Evolutionary conservation across 345 rosid species (phyloP), one percentile per base, ranked within the genome.

Genomic region (Salix arbutifolia): DNA sequence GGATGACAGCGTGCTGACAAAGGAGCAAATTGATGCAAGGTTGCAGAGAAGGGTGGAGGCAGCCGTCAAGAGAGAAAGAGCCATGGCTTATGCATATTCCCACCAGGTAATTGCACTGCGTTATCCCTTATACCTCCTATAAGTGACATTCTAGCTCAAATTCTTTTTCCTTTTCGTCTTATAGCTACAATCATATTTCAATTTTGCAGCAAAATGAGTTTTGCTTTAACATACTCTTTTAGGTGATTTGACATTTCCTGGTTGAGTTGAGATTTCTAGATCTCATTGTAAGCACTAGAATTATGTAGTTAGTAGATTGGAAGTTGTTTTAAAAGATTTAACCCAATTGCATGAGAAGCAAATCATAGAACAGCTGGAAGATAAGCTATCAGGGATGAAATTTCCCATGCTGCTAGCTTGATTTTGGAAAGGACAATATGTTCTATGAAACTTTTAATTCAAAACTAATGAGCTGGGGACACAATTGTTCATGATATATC

Each of bases 41-140:
- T 52, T 90, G 72, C 98, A 90, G 80, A 85, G 87, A 73, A 96
- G 89, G 86, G 94, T 85, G 48, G 93, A 92, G 77, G 99, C 98
- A 42, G 71, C 83, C 80, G 84, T 91, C 86, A 94, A 92, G 79
- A 84, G 97, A 83, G 97, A 96, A 74, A 88, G 97, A 79, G 89
- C 98, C 48, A 94, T 89, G 95, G 88, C 98, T 8, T 96, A 94
- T 68, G 94, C 99, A 35, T 87, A 91, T 77, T 93, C 98, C 77
- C 87, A 88, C 76, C 97, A 91, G 97, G 99, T 94, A 89, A 37
- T 37, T 74, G 38, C 35, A 13, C 14, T 9, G 26, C 18, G 12
- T 42, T 6, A 56, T 38, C 35, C n/a, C 26, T 26, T 19, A 4
- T 17, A 70, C 53, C 50, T 61, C 40, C 30, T 35, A 26, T 8